Conservation (phyloP, 2,329 filamentous ascomycete species). For the Plectosphaerella cucumerina region DNA sequence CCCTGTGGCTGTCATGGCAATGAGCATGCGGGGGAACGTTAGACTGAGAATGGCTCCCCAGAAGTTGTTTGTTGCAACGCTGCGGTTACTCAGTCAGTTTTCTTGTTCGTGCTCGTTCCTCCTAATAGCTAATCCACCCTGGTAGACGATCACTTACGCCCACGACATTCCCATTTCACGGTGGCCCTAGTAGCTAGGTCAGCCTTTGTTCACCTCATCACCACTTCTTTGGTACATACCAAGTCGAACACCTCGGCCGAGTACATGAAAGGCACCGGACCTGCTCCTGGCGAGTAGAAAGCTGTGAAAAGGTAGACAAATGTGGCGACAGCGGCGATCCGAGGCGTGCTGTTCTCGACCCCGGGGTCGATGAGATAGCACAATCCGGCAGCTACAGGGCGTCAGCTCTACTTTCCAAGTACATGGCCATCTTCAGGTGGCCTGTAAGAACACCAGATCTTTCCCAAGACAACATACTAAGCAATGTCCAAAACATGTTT, state of each 20-base stretch:
- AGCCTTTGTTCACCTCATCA: neutral
- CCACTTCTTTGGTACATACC: neutral
- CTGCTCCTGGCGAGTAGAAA: constrained; percentile 53
- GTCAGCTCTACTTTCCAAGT: constrained; percentile 16
- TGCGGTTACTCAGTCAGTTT: too few species aligned
- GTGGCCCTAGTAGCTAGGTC: constrained; percentile 31
- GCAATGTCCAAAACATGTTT: constrained; percentile 59
- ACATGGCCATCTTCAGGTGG: neutral
- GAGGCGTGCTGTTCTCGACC: constrained; percentile 24
- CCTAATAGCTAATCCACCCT: neutral
- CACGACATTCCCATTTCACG: constrained; percentile 62
- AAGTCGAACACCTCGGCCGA: constrained; percentile 34
- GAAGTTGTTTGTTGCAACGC: constrained; percentile 55
- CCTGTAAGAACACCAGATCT: too few species aligned
- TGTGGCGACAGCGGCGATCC: constrained; percentile 51
- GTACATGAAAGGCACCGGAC: constrained; percentile 59
- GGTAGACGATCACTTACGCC: constrained; percentile 24
- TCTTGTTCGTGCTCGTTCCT: neutral
- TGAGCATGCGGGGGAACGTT: constrained; percentile 48
- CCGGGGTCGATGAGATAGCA: constrained; percentile 28
- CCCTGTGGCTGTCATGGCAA: constrained; percentile 25
- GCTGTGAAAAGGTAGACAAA: constrained; percentile 64
- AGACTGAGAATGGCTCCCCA: constrained; percentile 46
- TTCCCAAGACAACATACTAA: constrained; percentile 19
- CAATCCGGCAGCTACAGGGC: constrained; percentile 41